Conservation (phyloP, 2,329 filamentous ascomycete species). For the Sporothrix mexicana region DNA sequence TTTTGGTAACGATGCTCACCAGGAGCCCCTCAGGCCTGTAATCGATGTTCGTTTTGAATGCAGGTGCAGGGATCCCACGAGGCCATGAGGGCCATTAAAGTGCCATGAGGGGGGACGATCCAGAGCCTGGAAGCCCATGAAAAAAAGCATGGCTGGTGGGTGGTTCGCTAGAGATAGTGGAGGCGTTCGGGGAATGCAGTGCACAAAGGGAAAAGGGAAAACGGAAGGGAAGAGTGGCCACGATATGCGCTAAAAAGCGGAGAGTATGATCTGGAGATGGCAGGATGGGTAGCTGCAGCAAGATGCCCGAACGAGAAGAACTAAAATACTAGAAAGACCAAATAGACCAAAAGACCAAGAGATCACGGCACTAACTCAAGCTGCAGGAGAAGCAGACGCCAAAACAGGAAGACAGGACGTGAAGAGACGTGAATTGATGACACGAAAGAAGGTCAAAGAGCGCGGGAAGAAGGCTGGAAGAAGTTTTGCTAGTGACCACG, state of each 20-base stretch:
- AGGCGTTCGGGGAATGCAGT: slow-evolving; percentile 25
- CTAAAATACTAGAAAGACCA: neutral
- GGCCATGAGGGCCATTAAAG: neutral
- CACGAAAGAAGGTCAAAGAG: neutral
- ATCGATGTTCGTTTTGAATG: slow-evolving; percentile 21
- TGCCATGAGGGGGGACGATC: slow-evolving; percentile 2
- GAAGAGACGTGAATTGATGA: neutral
- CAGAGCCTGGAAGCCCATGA: neutral
- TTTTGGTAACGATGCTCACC: slow-evolving; percentile 4
- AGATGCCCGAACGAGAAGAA: neutral
- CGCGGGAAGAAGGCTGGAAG: neutral
- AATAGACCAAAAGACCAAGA: neutral
- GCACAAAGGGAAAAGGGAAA: neutral
- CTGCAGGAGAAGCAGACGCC: slow-evolving; percentile 22
- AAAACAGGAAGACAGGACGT: slow-evolving; percentile 13
- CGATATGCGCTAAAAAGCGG: slow-evolving; percentile 30
- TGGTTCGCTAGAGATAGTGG: slow-evolving; percentile 21
- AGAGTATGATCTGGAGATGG: slow-evolving; percentile 7
- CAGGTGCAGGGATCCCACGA: slow-evolving; percentile 21
- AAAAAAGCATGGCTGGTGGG: slow-evolving; percentile 20
- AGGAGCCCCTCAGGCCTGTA: neutral
- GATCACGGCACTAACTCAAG: slow-evolving; percentile 24
- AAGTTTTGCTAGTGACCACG: neutral
- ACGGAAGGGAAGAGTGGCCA: neutral
- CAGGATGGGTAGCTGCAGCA: neutral